phyloP scores from a whole-genome alignment of 2,329 filamentous ascomycete genomes.

The Chaetomium sp. region DNA sequence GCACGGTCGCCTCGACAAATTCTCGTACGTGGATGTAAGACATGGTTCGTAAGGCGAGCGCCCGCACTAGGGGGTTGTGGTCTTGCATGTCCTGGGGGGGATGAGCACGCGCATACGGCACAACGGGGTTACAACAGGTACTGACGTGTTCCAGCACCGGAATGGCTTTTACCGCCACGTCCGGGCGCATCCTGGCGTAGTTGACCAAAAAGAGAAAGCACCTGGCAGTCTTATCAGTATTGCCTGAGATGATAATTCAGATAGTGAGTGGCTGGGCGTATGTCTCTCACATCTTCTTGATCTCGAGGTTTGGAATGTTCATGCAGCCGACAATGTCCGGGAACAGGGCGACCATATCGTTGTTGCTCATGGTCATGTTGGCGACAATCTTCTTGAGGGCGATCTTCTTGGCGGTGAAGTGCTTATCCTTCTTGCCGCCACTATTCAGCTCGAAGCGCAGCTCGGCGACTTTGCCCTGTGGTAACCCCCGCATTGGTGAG shows the following conservation, averaged over 20 bases:
- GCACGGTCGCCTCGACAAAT: constrained; percentile 88
- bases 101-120: constrained; percentile 26
- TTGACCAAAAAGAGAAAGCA: constrained; percentile 98
- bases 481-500: constrained; percentile 55
- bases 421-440: constrained; percentile 98
- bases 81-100: constrained; percentile 82
- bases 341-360: constrained; percentile 97
- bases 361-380: constrained; percentile 99
- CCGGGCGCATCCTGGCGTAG: constrained; percentile 91
- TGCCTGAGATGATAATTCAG: background rate
- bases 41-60: constrained; percentile 89
- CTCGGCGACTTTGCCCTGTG: constrained; percentile 98
- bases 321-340: constrained; percentile 95
- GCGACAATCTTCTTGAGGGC: constrained; percentile 99
- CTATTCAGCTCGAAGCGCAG: constrained; percentile 90
- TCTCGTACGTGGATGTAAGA: constrained; percentile 97
- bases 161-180: constrained; percentile 89
- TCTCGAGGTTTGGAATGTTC: constrained; percentile 90
- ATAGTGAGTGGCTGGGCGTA: too few species aligned
- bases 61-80: constrained; percentile 86
- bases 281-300: constrained; percentile 91
- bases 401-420: constrained; percentile 91
- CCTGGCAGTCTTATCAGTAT: constrained; percentile 57
- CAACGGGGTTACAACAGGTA: constrained; percentile 1
- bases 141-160: constrained; percentile 79